A percentile compares a stretch with the other conserved stretches of the same genome.
Conservation (phyloP, 2,329 filamentous ascomycete species). For the Fonsecaea erecta region DNA sequence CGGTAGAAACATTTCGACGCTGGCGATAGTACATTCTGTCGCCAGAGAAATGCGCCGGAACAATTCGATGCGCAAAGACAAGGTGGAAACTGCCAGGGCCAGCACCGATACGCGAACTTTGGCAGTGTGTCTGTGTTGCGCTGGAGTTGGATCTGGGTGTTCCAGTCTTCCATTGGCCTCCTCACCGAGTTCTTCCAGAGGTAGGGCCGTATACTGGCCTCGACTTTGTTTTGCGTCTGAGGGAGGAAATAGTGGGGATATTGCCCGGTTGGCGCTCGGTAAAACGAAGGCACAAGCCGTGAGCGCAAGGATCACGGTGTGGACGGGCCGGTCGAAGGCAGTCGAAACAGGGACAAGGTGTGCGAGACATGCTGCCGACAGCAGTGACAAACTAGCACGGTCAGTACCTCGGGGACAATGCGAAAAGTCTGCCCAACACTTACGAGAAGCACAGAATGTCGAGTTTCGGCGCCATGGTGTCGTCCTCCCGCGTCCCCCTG, state of each 20-base stretch:
- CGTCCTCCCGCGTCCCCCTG: background rate
- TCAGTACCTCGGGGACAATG: conserved; percentile 17
- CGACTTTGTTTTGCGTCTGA: conserved; percentile 5
- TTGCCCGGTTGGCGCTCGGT: conserved; percentile 45
- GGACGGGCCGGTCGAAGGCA: conserved; percentile 53
- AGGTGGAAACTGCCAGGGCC: conserved; percentile 34
- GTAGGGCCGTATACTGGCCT: conserved; percentile 23
- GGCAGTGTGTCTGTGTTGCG: conserved; percentile 9
- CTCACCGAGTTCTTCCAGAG: conserved; percentile 25
- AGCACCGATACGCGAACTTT: conserved; percentile 32
- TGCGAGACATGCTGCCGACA: conserved; percentile 44
- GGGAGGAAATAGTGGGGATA: conserved; percentile 37
- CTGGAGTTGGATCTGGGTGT: conserved; percentile 5
- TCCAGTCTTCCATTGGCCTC: conserved; percentile 19
- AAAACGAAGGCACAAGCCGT: conserved; percentile 47
- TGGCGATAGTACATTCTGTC: conserved; percentile 48
- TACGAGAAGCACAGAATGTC: conserved; percentile 27
- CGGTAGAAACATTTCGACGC: conserved; percentile 43
- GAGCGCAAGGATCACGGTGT: conserved; percentile 49
- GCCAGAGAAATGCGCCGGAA: conserved; percentile 49
- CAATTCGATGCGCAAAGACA: conserved; percentile 46
- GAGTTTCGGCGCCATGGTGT: background rate
- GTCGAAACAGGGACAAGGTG: conserved; percentile 46
- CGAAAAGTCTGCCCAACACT: background rate
- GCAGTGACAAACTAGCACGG: conserved; percentile 37